Evolutionary conservation across 768 basidiomycete genomes (phyloP).

Genomic region (Hygrophorus russula): DNA sequence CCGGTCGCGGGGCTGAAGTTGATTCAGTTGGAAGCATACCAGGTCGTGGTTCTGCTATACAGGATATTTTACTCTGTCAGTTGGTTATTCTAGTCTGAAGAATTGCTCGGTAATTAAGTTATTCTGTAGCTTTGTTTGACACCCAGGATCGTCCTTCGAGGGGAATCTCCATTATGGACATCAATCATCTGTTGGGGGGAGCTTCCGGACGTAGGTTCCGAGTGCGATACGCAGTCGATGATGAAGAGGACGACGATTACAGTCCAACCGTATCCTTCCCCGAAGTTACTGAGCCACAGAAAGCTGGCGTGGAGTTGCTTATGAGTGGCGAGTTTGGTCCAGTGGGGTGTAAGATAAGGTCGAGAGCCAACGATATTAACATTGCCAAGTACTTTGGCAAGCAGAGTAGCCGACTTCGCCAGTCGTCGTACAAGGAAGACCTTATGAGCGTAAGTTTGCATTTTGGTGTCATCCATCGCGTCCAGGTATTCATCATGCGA

Average conservation of each 20-base stretch:
- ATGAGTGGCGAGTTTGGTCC: conserved; percentile 75
- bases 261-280: conserved; percentile 20
- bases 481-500: conserved; percentile 4
- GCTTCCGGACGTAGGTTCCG: conserved; percentile 7
- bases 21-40: not conserved
- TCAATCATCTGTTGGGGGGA: conserved; percentile 18
- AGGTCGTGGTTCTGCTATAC: conserved; percentile 9
- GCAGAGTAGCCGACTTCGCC: conserved; percentile 23
- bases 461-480: not conserved
- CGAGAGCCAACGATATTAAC: conserved; percentile 31
- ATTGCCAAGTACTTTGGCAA: conserved; percentile 38
- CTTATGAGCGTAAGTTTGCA: conserved; percentile 35
- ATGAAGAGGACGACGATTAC: conserved; percentile 24
- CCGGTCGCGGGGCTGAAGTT: no score
- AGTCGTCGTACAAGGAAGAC: conserved; percentile 36
- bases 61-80: conserved; percentile 19
- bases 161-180: conserved; percentile 9
- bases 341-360: conserved; percentile 37
- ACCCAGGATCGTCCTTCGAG: conserved; percentile 16
- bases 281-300: conserved; percentile 44
- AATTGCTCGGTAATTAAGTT: not conserved
- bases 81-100: not conserved
- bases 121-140: conserved; percentile 19
- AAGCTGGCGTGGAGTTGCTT: conserved; percentile 53
- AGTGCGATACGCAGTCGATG: conserved; percentile 25